These are phyloP conservation scores for Musa itinerans DNA, from an alignment of 176 grass and related monocot species.

Conservation along the genomic window DNA sequence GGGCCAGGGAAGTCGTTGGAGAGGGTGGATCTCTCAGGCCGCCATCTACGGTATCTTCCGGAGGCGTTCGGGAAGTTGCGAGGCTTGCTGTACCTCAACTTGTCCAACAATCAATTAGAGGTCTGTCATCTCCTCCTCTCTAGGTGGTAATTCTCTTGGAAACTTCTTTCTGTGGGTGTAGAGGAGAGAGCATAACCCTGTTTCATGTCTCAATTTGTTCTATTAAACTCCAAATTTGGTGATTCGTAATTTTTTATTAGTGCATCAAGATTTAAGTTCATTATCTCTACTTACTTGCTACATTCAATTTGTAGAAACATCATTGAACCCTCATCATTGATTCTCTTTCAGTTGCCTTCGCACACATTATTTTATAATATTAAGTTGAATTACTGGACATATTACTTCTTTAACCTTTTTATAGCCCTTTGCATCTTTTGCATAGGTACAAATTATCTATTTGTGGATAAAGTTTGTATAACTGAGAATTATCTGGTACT, in stretches of 20 bases:
- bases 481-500: neutral
- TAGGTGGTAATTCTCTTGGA: neutral
- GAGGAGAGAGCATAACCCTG: neutral
- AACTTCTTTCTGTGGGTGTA: slow-evolving; percentile 8
- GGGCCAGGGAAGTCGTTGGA: slow-evolving; percentile 38
- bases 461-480: neutral
- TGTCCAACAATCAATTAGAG: slow-evolving; percentile 71
- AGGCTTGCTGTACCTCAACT: slow-evolving; percentile 60
- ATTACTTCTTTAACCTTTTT: neutral
- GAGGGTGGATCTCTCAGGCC: slow-evolving; percentile 24
- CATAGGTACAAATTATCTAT: neutral
- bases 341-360: too few species aligned
- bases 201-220: neutral
- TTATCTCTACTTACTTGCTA: too few species aligned
- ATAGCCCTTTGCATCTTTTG: neutral
- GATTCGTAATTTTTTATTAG: too few species aligned
- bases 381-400: too few species aligned
- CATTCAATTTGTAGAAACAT: too few species aligned
- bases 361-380: too few species aligned
- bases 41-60: neutral
- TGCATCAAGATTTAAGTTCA: too few species aligned
- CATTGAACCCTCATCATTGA: too few species aligned
- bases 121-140: slow-evolving; percentile 23
- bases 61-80: slow-evolving; percentile 29
- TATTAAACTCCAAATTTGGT: neutral